Evolutionary conservation across 805 yeast genomes (phyloP).

Genomic region (Gaillardinia entomophila): DNA sequence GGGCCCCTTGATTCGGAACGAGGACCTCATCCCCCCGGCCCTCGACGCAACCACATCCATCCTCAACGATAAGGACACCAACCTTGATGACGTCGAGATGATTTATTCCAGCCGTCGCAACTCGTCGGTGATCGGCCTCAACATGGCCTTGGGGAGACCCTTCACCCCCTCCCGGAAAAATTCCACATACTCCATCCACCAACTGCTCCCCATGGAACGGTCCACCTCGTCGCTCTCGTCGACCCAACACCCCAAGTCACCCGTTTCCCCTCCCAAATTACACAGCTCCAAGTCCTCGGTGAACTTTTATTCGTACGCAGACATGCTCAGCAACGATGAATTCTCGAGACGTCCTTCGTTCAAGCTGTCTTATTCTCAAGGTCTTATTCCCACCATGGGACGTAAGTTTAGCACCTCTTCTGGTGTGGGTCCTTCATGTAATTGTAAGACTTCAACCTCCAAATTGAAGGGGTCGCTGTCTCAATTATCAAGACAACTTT

Average conservation of each 20-base stretch:
- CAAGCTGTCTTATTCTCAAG: constrained; percentile 33
- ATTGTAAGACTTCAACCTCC: background rate
- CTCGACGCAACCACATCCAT: constrained; percentile 71
- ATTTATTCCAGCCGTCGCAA: constrained; percentile 55
- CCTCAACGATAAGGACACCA: constrained; percentile 52
- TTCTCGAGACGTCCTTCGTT: constrained; percentile 56
- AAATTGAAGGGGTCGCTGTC: background rate
- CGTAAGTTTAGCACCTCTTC: background rate
- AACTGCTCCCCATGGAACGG: background rate
- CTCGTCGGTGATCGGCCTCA: constrained; percentile 44
- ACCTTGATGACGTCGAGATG: constrained; percentile 67
- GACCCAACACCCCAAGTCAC: constrained; percentile 15
- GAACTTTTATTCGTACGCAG: constrained; percentile 73
- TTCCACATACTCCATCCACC: constrained; percentile 10
- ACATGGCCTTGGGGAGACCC: constrained; percentile 44
- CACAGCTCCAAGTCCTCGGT: constrained; percentile 31
- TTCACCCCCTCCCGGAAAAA: constrained; percentile 35
- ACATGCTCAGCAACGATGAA: constrained; percentile 66
- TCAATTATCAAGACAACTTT: background rate
- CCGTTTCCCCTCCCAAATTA: constrained; percentile 37
- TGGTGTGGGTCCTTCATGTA: background rate
- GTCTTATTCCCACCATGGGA: constrained; percentile 20
- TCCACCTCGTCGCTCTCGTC: constrained; percentile 5
- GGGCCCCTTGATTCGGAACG: constrained; percentile 30
- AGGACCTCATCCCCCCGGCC: constrained; percentile 76